These are phyloP conservation scores for Hypoxylon sp. DNA, from an alignment of 2,329 filamentous ascomycete species.

Conservation along the genomic window DNA sequence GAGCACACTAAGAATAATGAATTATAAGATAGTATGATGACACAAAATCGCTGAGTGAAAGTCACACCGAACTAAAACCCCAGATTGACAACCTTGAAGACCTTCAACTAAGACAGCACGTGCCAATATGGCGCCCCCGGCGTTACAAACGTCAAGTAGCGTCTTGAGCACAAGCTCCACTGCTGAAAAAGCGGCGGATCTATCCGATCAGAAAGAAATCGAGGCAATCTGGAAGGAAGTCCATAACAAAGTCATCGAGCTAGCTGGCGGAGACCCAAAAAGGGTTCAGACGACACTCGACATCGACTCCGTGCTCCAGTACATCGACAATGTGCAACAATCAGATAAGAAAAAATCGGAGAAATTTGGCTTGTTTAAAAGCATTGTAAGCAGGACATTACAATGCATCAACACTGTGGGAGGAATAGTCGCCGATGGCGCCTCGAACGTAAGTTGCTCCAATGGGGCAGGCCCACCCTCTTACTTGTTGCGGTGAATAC, in stretches of 20 bases:
- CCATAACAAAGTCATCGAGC: constrained; percentile 53
- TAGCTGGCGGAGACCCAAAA: constrained; percentile 52
- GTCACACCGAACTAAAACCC: constrained; percentile 5
- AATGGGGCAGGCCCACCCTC: neutral
- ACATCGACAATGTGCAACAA: constrained; percentile 51
- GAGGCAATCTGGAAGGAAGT: constrained; percentile 55
- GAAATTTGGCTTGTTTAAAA: constrained; percentile 51
- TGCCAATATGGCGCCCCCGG: constrained; percentile 47
- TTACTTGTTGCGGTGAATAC: constrained; percentile 5
- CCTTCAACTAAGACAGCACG: constrained; percentile 5
- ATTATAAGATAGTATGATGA: neutral
- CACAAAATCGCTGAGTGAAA: neutral
- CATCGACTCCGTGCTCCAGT: constrained; percentile 52
- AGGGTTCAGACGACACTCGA: constrained; percentile 49
- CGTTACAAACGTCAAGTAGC: constrained; percentile 43
- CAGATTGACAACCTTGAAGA: neutral
- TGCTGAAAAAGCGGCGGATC: constrained; percentile 45
- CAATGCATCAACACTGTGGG: constrained; percentile 56
- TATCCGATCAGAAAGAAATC: constrained; percentile 53
- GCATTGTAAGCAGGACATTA: constrained; percentile 51
- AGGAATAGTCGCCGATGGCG: constrained; percentile 53
- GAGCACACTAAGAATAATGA: neutral
- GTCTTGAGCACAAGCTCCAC: constrained; percentile 43
- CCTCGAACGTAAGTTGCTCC: constrained; percentile 47
- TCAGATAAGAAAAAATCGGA: constrained; percentile 51